Base-by-base conservation (phyloP, 2,329 filamentous ascomycete species). In the Beauveria medogensis region DNA sequence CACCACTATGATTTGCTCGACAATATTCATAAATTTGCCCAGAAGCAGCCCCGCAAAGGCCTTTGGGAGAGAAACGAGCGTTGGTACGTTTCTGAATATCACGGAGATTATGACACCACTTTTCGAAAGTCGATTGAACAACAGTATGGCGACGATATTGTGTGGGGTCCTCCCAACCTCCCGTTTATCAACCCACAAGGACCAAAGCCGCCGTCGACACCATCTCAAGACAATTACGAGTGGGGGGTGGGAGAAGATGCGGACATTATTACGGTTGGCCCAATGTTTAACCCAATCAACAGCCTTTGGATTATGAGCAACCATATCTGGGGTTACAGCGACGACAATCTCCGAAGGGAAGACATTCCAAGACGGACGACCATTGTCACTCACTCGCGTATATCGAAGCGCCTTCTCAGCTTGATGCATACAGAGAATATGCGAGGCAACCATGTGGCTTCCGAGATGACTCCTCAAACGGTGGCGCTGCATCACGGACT, bases 1-100 rank as follows among this genome's bases (percentile, higher is more conserved):
- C 89, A 94, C 64, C 87, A 92, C 74, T 92, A 93, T 72, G 87
- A 93, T 67, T 83, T 93, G 65, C 82, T 91, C 48, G 82, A 87
- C 66, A 86, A 86, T 63, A 73, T 91, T 8, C 74, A 76, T 24
- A 73, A 79, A 1, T 91, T 90, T 75, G 82, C 83, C 28, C 82
- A 80, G 71, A 80, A 80, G 63, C 88, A 91, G 71, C 88, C 88
- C 9, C 83, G 88, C 61, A 87, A 86, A 67, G 86, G 86, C 3
- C 73, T 90, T 6, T 91, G 88, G 88, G 88, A 91, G 71, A 81
- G 88, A 55, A 88, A 83, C 64, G 84, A 87, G 66, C 82, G 87
- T 60, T 91, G 85, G 74, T 91, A 89, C 69, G 88, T 91, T 60
- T 87, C 88, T 1, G 79, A 82, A 14, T 75, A 82, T 54, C 86